These are phyloP conservation scores for Capsicum baccatum DNA, from an alignment of 257 asterid species.

Conservation along the genomic window DNA sequence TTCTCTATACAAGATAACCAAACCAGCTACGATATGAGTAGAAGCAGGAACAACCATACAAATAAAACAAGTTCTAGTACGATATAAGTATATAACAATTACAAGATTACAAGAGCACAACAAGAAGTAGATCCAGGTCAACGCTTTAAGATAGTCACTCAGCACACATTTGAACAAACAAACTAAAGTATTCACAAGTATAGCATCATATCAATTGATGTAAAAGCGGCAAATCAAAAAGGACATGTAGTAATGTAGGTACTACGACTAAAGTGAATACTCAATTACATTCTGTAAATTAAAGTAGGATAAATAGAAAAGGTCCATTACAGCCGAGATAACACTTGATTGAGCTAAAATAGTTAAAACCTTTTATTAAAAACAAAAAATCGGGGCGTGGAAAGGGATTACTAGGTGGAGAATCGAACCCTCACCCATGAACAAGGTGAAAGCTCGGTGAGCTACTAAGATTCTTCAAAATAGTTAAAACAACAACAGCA, in stretches of 20 bases:
- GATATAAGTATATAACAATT: background rate
- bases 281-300: background rate
- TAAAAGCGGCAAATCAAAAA: background rate
- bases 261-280: background rate
- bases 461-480: background rate
- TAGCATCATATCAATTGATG: background rate
- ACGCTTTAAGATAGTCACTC: background rate
- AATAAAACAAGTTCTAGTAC: background rate
- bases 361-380: background rate
- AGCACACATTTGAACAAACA: background rate
- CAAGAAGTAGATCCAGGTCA: background rate
- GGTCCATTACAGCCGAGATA: background rate
- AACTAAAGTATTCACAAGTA: background rate
- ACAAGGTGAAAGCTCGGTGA: no score
- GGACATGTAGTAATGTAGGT: background rate
- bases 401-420: no score
- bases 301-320: background rate
- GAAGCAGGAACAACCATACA: background rate
- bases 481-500: background rate
- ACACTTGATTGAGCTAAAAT: constrained; percentile 23
- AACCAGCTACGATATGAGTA: background rate
- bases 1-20: background rate
- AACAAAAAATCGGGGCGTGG: no score
- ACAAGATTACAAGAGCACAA: background rate
- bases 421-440: no score